Conservation (phyloP, 2,329 filamentous ascomycete species). For the Dothistroma pini region DNA sequence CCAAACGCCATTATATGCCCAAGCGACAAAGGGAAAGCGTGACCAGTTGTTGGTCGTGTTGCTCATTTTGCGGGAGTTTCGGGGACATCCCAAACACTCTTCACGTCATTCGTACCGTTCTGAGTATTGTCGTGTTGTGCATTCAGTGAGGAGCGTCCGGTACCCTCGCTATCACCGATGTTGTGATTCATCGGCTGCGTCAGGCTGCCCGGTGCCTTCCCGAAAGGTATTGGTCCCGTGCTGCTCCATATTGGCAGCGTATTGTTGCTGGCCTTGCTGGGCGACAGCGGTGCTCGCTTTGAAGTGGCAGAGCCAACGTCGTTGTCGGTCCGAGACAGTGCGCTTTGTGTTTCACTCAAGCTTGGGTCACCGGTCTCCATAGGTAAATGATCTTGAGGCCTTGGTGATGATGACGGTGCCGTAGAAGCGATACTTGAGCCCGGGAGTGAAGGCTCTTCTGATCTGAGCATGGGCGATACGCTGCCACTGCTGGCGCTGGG, state of each 20-base stretch:
- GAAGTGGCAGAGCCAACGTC: not conserved
- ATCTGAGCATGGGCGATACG: not conserved
- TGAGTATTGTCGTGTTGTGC: not conserved
- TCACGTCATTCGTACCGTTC: conserved; percentile 16
- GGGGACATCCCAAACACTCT: conserved; percentile 45
- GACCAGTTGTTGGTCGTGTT: not conserved
- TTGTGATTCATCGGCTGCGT: not conserved
- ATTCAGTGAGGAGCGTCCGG: not conserved
- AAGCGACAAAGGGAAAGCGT: no score
- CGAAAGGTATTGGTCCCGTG: conserved; percentile 35
- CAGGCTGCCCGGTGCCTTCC: conserved; percentile 1
- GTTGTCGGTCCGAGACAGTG: not conserved
- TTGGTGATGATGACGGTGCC: not conserved
- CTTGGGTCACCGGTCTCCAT: not conserved
- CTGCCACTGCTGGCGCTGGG: not conserved
- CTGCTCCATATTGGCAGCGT: conserved; percentile 30
- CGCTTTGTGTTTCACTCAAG: not conserved
- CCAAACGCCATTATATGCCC: no score
- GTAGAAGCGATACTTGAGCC: not conserved
- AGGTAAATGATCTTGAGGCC: no score
- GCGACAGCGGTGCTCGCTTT: not conserved
- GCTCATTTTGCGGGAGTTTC: conserved; percentile 38
- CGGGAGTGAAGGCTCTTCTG: not conserved
- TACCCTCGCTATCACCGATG: not conserved
- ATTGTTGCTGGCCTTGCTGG: conserved; percentile 1